Percentiles rank a stretch among this genome's conserved stretches.
Evolutionary conservation across 768 basidiomycete genomes (phyloP).

Genomic region (Mycena alexandri): DNA sequence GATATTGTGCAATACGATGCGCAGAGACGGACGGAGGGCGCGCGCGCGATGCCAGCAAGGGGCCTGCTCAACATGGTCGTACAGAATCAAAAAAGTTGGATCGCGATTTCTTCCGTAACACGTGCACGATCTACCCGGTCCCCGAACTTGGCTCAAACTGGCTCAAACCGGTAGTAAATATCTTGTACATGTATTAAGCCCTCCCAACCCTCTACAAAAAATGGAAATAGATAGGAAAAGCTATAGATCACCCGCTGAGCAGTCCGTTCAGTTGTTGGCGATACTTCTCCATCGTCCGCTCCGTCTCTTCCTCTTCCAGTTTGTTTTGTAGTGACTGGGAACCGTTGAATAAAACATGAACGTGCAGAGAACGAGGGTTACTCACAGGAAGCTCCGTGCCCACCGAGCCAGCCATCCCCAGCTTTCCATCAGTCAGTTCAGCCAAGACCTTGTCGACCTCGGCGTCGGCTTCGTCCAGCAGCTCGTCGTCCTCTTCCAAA

Average conservation of each 20-base stretch:
- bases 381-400: conserved; percentile 82
- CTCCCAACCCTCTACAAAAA: conserved; percentile 27
- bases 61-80: conserved; percentile 72
- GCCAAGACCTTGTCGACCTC: conserved; percentile 98
- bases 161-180: background rate
- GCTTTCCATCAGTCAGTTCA: conserved; percentile 94
- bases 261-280: conserved; percentile 90
- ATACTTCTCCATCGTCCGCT: conserved; percentile 91
- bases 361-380: conserved; percentile 34
- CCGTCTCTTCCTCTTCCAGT: conserved; percentile 84
- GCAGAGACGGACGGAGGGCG: conserved; percentile 59
- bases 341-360: background rate
- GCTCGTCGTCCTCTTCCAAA: conserved; percentile 92
- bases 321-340: conserved; percentile 70
- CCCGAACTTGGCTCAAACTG: too few relatives aligned
- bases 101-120: conserved; percentile 12
- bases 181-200: conserved; percentile 16
- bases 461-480: conserved; percentile 96
- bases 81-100: conserved; percentile 37
- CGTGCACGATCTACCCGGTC: conserved; percentile 14
- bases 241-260: conserved; percentile 66
- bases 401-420: conserved; percentile 87
- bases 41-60: conserved; percentile 67
- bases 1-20: conserved; percentile 15
- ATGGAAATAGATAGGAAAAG: conserved; percentile 23